Evolutionary conservation across 2,329 filamentous ascomycete species (phyloP).

Genomic region (Aspergillus japonicus): DNA sequence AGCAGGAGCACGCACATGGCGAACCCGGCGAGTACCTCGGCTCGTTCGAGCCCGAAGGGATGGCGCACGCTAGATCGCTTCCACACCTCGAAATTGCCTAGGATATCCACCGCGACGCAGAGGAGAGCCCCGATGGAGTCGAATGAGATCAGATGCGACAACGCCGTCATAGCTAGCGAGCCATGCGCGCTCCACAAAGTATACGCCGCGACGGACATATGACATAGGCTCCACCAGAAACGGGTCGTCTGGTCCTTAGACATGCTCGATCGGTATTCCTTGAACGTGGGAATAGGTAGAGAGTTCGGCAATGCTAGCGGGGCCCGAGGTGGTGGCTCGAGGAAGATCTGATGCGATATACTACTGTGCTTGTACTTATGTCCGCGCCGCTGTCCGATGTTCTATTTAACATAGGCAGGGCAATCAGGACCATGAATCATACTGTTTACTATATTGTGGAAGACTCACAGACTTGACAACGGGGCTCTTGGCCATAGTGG

Average conservation of each 20-base stretch:
- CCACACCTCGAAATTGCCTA: constrained; percentile 98
- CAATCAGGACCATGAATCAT: constrained; percentile 14
- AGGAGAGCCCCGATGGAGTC: constrained; percentile 89
- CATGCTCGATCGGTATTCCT: constrained; percentile 87
- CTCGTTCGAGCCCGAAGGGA: constrained; percentile 86
- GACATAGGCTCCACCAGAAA: constrained; percentile 85
- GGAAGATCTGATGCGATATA: constrained; percentile 94
- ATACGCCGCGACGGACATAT: constrained; percentile 77
- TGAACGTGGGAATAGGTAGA: constrained; percentile 83
- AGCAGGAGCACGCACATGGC: constrained; percentile 93
- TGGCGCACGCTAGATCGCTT: constrained; percentile 87
- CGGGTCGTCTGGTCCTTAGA: constrained; percentile 80
- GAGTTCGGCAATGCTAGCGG: constrained; percentile 88
- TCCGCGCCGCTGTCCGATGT: constrained; percentile 84
- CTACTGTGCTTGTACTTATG: constrained; percentile 98
- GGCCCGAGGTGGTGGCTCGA: constrained; percentile 80
- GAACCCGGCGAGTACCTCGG: constrained; percentile 91
- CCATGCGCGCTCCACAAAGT: constrained; percentile 84
- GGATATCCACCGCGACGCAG: constrained; percentile 87
- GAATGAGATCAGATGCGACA: constrained; percentile 92
- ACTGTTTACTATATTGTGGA: neutral
- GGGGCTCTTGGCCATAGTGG: constrained; percentile 70
- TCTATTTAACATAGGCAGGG: constrained; percentile 51
- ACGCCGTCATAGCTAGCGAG: constrained; percentile 83
- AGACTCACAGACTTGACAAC: constrained; percentile 68